phyloP scores from a whole-genome alignment of 371 early-diverging fungal genomes.

The Syncephalis plumigaleata region DNA sequence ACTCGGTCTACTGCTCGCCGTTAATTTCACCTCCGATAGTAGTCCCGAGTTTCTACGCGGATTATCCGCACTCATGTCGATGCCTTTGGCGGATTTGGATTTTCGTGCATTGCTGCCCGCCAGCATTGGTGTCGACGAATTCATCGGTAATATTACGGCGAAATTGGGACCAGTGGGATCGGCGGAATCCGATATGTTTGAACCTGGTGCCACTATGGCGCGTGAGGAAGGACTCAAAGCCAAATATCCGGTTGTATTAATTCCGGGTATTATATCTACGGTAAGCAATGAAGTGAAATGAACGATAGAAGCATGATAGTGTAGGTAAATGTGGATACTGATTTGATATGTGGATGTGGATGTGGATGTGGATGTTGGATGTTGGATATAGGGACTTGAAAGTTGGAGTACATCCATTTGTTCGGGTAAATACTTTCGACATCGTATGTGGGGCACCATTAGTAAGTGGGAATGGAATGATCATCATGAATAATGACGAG shows the following conservation, averaged over 20 bases:
- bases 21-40: slow-evolving; percentile 14
- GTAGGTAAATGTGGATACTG: too few relatives aligned
- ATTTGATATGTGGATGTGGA: too few relatives aligned
- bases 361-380: too few relatives aligned
- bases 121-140: slow-evolving; percentile 47
- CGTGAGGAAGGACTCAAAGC: slow-evolving; percentile 16
- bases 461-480: too few relatives aligned
- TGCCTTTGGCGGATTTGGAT: slow-evolving; percentile 35
- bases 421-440: slow-evolving; percentile 64
- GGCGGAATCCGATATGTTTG: slow-evolving; percentile 2
- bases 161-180: slow-evolving; percentile 15
- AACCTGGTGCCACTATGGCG: slow-evolving; percentile 11
- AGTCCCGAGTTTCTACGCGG: slow-evolving; percentile 12
- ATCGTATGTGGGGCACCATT: slow-evolving; percentile 83
- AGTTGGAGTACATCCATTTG: slow-evolving; percentile 73
- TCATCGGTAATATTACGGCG: slow-evolving; percentile 37
- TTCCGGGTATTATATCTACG: slow-evolving; percentile 85
- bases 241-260: slow-evolving; percentile 62
- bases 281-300: slow-evolving; percentile 7
- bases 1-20: slow-evolving; percentile 24
- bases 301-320: neutral
- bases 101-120: slow-evolving; percentile 38
- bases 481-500: slow-evolving; percentile 7
- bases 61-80: slow-evolving; percentile 13
- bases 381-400: slow-evolving; percentile 39